Evolutionary conservation across 208 protist genomes (phyloP).

Genomic region (Leishmania turanica): DNA sequence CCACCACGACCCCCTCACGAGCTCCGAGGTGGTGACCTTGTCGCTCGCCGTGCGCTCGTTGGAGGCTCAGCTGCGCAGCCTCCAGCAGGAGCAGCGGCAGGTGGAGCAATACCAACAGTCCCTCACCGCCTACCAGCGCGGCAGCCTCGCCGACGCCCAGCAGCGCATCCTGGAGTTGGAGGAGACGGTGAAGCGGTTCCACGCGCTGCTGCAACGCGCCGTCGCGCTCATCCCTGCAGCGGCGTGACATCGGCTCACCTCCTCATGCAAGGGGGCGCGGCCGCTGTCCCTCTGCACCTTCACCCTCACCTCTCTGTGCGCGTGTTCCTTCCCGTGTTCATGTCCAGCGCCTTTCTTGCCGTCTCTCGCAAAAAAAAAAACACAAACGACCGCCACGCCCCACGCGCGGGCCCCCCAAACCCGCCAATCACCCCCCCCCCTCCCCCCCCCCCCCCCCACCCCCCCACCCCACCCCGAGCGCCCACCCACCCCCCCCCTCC

Average conservation of each 20-base stretch:
- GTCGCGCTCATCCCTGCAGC: constrained; percentile 44
- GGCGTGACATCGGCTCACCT: not conserved
- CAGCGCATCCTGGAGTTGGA: constrained; percentile 66
- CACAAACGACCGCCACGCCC: not conserved
- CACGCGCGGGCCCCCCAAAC: not conserved
- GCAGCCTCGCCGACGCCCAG: constrained; percentile 32
- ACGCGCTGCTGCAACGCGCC: constrained; percentile 50
- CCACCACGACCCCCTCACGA: constrained; percentile 21
- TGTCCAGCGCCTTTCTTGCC: not conserved
- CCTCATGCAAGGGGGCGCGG: not conserved
- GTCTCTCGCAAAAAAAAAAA: not conserved
- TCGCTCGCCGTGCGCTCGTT: constrained; percentile 14
- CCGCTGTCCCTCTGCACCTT: no score
- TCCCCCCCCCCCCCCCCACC: no score
- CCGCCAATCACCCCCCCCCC: not conserved
- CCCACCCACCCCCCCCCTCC: no score
- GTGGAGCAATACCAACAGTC: constrained; percentile 20
- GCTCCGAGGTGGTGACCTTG: constrained; percentile 14
- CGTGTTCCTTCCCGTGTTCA: not conserved
- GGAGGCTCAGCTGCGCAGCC: constrained; percentile 17
- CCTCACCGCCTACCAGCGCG: constrained; percentile 20
- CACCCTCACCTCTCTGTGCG: not conserved
- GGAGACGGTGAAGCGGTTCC: constrained; percentile 49
- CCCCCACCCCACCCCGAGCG: no score
- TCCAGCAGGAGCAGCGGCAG: constrained; percentile 30